Base-by-base conservation (phyloP, 371 early-diverging fungal species). In the Globomyces sp. region DNA sequence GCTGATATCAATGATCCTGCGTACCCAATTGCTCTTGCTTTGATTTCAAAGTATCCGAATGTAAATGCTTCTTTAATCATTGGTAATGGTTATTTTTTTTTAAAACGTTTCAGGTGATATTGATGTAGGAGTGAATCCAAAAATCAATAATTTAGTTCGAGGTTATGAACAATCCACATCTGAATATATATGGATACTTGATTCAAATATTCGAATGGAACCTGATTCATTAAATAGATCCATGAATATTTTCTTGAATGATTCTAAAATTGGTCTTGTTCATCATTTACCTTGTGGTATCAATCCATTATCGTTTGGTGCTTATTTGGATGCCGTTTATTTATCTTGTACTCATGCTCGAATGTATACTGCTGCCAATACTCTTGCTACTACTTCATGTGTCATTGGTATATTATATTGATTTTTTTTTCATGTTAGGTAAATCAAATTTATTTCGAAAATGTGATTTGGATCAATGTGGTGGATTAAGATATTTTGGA, bases 171-270 rank as follows among this genome's bases (percentile, higher is more conserved):
- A 76, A 2, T 90, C 93, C 3, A 86, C 89, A 68, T 82, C 93
- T 75, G 93, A 95, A 69, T 87, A 95, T 65, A 71, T 98, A 10
- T 98, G 98, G 98, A 87, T 96, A 52, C 80, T 90, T 36, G 98
- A 98, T 70, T 90, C 90, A 8, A 96, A 96, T 77, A 88, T 96
- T 0, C 85, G 79, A 63, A 86, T 91, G 3, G 86, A 90, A 50
- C 79, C 82, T 24, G 88, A 90, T 36, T 87, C 89, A 0, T 80
- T 96, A 59, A 85, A 86, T 8, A 83, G 93, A 11, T 90, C 95
- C 0, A 90, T 96, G 4, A 73, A 71, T 40, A 87, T 85, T 58
- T 24, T 24, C 24, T 74, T 91, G 55, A 66, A 73, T 62, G 69
- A 82, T 49, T 90, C 90, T n/a, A 82, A 84, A 10, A 88, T 95